Conservation (phyloP, 2,329 filamentous ascomycete genomes). For the Ophiocordyceps sinensis region DNA sequence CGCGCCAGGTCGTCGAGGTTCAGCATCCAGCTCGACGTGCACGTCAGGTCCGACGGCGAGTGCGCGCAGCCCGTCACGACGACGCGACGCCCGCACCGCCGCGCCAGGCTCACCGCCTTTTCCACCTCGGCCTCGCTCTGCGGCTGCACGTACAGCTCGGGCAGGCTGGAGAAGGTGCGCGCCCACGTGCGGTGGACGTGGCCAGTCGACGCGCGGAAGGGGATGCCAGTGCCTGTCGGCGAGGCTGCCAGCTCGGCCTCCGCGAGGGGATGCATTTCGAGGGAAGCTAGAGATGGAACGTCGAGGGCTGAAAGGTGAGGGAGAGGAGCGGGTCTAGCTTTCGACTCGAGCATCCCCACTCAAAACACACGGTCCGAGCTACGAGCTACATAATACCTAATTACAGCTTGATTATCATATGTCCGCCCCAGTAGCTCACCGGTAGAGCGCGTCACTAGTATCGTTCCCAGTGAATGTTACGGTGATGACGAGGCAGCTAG, state of each 20-base stretch:
- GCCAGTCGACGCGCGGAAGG: constrained; percentile 60
- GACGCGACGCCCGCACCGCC: constrained; percentile 64
- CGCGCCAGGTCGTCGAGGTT: constrained; percentile 76
- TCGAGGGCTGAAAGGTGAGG: too few species aligned
- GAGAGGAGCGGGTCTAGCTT: neutral
- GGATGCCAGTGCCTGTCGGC: constrained; percentile 30
- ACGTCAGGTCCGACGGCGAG: constrained; percentile 83
- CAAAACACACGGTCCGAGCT: too few species aligned
- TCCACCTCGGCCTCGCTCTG: constrained; percentile 67
- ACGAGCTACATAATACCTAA: too few species aligned
- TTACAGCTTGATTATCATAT: too few species aligned
- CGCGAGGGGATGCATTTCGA: constrained; percentile 23
- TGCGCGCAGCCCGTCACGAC: constrained; percentile 83
- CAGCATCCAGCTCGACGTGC: constrained; percentile 85
- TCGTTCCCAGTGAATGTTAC: neutral
- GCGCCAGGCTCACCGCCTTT: constrained; percentile 68
- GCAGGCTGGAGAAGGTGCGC: constrained; percentile 74
- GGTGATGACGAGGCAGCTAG: neutral
- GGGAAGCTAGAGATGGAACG: too few species aligned
- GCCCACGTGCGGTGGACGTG: constrained; percentile 91
- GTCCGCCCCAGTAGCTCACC: neutral
- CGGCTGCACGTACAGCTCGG: constrained; percentile 84
- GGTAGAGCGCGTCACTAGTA: neutral
- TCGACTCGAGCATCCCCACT: too few species aligned
- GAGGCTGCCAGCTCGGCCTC: constrained; percentile 19